Percentiles rank a stretch among this genome's conserved stretches.
Evolutionary conservation across 2,329 filamentous ascomycete genomes (phyloP).

Genomic region (Metarhizium humberi): DNA sequence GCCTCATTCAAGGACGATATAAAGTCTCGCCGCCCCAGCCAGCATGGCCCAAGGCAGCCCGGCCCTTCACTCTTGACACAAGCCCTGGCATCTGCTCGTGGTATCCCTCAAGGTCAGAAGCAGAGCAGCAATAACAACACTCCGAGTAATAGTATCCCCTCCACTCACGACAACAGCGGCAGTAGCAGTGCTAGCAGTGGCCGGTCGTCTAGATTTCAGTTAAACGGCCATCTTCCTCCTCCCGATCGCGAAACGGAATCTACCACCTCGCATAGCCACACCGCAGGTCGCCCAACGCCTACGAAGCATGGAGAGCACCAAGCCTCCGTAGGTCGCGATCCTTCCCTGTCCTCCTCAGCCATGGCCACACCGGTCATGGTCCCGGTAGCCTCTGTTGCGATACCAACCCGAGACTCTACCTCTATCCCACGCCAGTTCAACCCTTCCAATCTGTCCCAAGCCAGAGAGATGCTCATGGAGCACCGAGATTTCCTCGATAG

Average conservation of each 20-base stretch:
- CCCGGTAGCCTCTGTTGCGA: conserved; percentile 18
- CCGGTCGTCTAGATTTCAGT: not conserved
- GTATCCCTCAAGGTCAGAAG: conserved; percentile 27
- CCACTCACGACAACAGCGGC: not conserved
- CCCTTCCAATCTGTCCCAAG: conserved; percentile 20
- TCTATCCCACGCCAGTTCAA: conserved; percentile 23
- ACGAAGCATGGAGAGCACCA: conserved; percentile 7
- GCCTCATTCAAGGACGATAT: conserved; percentile 23
- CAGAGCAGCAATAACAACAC: conserved; percentile 1
- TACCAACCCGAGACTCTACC: conserved; percentile 19
- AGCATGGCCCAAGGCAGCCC: conserved; percentile 20
- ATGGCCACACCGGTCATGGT: conserved; percentile 24
- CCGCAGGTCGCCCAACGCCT: conserved; percentile 2
- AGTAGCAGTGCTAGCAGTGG: not conserved
- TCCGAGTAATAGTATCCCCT: not conserved
- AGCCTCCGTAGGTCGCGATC: conserved; percentile 3
- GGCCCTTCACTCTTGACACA: conserved; percentile 48
- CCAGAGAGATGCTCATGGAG: conserved; percentile 28
- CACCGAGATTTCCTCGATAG: conserved; percentile 22
- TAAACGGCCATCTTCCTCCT: not conserved
- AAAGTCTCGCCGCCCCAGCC: conserved; percentile 36
- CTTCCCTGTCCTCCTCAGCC: conserved; percentile 6
- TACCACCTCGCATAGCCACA: not conserved
- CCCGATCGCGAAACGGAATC: not conserved
- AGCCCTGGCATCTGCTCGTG: conserved; percentile 49